phyloP scores from a whole-genome alignment of 345 rosid genomes.

The Salix exigua region DNA sequence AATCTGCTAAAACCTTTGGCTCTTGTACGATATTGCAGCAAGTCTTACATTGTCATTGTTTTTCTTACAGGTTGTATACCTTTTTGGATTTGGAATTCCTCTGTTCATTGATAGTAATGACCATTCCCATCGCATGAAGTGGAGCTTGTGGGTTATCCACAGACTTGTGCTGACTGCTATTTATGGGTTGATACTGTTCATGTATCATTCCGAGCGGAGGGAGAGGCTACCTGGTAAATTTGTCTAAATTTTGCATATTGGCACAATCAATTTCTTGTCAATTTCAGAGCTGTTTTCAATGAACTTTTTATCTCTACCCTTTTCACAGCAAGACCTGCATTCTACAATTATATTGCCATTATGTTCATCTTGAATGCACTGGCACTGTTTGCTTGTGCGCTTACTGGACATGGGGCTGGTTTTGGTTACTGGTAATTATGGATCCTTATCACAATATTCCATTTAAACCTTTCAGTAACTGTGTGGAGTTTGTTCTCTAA shows the following conservation, averaged over 20 bases:
- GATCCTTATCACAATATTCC: neutral
- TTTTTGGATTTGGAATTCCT: conserved; percentile 73
- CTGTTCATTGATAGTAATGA: conserved; percentile 63
- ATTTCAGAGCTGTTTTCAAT: neutral
- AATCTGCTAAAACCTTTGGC: neutral
- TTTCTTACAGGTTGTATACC: conserved; percentile 57
- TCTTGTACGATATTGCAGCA: neutral
- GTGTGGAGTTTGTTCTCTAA: neutral
- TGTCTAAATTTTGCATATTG: neutral
- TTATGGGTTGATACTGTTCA: conserved; percentile 61
- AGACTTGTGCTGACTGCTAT: conserved; percentile 70
- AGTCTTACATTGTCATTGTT: neutral
- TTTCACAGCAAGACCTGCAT: conserved; percentile 83
- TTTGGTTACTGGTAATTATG: conserved; percentile 73
- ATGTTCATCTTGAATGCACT: conserved; percentile 67
- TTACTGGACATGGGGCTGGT: conserved; percentile 54
- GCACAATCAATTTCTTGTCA: neutral
- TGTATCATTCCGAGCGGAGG: conserved; percentile 85
- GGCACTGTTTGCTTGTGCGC: conserved; percentile 57
- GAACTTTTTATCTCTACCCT: neutral
- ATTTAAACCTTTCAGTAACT: neutral
- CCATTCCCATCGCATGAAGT: conserved; percentile 47
- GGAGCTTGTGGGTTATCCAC: conserved; percentile 81
- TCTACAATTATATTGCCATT: conserved; percentile 62
- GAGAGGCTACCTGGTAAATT: conserved; percentile 75